phyloP scores from a whole-genome alignment of 192 early-diverging fungal genomes.

The Mortierella antarctica region DNA sequence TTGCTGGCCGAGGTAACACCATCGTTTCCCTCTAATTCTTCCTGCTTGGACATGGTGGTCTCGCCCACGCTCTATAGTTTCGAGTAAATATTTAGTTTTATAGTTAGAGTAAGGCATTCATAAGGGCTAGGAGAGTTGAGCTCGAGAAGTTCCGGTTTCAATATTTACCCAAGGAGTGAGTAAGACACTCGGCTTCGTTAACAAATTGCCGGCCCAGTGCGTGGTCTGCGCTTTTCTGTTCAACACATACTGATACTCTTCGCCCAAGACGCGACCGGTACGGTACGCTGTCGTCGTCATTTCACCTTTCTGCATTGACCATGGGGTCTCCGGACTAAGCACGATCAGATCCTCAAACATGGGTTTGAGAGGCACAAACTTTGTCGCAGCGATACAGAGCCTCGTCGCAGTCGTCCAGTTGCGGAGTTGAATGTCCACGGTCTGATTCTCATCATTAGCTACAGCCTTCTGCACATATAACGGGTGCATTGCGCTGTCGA shows the following conservation, averaged over 20 bases:
- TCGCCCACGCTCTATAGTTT: slow-evolving; percentile 21
- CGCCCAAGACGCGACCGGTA: slow-evolving; percentile 51
- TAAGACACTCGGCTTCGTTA: slow-evolving; percentile 56
- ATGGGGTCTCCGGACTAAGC: not conserved
- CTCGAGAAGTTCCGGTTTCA: not conserved
- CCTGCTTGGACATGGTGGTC: slow-evolving; percentile 17
- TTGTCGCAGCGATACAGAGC: slow-evolving; percentile 21
- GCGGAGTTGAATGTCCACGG: slow-evolving; percentile 14
- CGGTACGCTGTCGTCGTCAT: slow-evolving; percentile 4
- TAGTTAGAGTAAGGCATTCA: not conserved
- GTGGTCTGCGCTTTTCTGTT: slow-evolving; percentile 51
- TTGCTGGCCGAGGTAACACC: too few species aligned
- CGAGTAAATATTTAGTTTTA: not conserved
- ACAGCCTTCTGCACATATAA: slow-evolving; percentile 5
- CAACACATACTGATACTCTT: slow-evolving; percentile 66
- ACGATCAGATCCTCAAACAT: slow-evolving; percentile 10
- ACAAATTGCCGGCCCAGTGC: slow-evolving; percentile 56
- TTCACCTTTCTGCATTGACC: slow-evolving; percentile 9
- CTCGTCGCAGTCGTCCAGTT: slow-evolving; percentile 33
- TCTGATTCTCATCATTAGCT: slow-evolving; percentile 1
- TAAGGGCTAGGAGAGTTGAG: not conserved
- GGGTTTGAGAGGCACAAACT: slow-evolving; percentile 18
- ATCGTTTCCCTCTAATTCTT: too few species aligned
- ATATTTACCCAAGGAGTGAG: slow-evolving; percentile 55
- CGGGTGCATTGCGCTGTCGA: slow-evolving; percentile 18